These are phyloP conservation scores for Arthromyces matolae DNA, from an alignment of 768 basidiomycete genomes.

Conservation along the genomic window DNA sequence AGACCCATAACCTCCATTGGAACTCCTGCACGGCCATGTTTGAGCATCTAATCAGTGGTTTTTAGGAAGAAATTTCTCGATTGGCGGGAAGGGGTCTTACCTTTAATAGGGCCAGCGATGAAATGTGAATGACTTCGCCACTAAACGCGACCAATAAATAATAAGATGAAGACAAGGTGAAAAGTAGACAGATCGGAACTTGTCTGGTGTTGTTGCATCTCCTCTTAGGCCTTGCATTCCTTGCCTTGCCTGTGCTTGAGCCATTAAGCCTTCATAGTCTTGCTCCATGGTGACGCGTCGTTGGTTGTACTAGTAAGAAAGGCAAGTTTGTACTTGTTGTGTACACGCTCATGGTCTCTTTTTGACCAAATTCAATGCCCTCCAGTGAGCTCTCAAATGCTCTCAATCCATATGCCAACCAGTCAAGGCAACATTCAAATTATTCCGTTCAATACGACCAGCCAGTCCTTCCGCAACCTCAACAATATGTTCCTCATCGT, in stretches of 20 bases:
- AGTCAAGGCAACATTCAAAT: constrained; percentile 32
- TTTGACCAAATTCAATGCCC: constrained; percentile 37
- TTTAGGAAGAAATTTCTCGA: background rate
- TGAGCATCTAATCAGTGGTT: constrained; percentile 85
- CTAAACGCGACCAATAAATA: constrained; percentile 33
- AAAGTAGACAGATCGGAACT: constrained; percentile 40
- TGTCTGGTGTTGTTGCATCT: constrained; percentile 67
- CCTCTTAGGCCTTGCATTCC: constrained; percentile 37
- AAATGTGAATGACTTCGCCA: constrained; percentile 95
- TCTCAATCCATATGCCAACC: constrained; percentile 64
- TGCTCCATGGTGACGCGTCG: constrained; percentile 56
- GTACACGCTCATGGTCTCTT: constrained; percentile 14
- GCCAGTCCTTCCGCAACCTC: constrained; percentile 25
- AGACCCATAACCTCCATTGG: constrained; percentile 99
- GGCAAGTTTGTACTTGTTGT: constrained; percentile 29
- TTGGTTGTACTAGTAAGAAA: constrained; percentile 13
- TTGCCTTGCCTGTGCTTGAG: constrained; percentile 40
- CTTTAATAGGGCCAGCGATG: constrained; percentile 94
- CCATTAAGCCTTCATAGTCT: constrained; percentile 49
- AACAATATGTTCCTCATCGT: constrained; percentile 49
- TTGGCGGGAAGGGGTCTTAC: constrained; percentile 35
- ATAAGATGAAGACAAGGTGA: background rate
- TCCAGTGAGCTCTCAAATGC: constrained; percentile 78
- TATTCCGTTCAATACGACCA: constrained; percentile 26
- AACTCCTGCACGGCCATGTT: constrained; percentile 97